Evolutionary conservation across 768 basidiomycete genomes (phyloP).

Genomic region (Collybia sordida): DNA sequence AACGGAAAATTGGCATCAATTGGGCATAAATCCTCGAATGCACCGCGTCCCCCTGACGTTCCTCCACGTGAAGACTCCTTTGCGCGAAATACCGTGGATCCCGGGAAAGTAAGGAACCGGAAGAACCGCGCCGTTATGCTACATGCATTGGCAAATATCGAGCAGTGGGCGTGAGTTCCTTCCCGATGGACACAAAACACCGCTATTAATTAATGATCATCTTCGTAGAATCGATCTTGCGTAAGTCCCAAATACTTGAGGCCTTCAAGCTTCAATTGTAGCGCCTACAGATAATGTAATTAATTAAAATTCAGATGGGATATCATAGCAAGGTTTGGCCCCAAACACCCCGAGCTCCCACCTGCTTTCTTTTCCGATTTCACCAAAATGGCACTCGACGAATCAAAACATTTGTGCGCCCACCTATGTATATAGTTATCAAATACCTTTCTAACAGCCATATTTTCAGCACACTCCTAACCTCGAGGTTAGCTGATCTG

Average conservation of each 20-base stretch:
- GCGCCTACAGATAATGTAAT: not conserved
- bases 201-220: not conserved
- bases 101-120: constrained; percentile 55
- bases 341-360: constrained; percentile 57
- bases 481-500: constrained; percentile 57
- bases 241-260: constrained; percentile 37
- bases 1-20: constrained; percentile 69
- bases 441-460: not conserved
- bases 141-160: constrained; percentile 82
- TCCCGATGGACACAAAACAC: not conserved
- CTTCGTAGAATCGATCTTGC: constrained; percentile 65
- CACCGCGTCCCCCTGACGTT: constrained; percentile 57
- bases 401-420: constrained; percentile 75
- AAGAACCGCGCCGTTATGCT: constrained; percentile 74
- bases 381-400: constrained; percentile 82
- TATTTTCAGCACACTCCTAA: constrained; percentile 49
- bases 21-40: constrained; percentile 50
- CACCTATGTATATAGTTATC: not conserved
- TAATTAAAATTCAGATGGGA: constrained; percentile 57
- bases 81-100: constrained; percentile 52
- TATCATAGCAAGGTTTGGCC: constrained; percentile 77
- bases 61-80: constrained; percentile 61
- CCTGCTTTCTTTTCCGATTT: constrained; percentile 81
- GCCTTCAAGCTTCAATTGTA: not conserved
- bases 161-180: constrained; percentile 80